A percentile compares a stretch with the other conserved stretches of the same genome.
These are phyloP conservation scores for Pseudocercospora macadamiae DNA, from an alignment of 2,329 filamentous ascomycete species.

Conservation along the genomic window DNA sequence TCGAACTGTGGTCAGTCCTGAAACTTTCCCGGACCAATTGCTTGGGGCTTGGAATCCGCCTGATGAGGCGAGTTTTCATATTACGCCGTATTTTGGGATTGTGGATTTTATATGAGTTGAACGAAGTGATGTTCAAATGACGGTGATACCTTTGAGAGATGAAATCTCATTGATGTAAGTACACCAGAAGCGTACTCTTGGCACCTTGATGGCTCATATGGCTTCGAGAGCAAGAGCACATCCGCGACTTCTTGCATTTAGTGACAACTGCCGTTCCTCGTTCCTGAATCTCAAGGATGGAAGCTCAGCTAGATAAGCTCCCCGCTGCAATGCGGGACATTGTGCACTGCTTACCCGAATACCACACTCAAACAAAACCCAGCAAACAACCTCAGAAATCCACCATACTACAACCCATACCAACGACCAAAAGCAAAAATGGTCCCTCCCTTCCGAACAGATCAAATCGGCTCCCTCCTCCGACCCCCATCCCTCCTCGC, in stretches of 20 bases:
- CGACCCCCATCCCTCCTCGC: slow-evolving; percentile 64
- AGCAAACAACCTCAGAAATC: too few relatives aligned
- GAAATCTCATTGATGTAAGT: too few relatives aligned
- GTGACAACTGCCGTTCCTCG: too few relatives aligned
- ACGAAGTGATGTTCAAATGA: background rate
- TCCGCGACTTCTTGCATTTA: too few relatives aligned
- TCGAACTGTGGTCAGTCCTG: slow-evolving; percentile 16
- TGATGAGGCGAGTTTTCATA: slow-evolving; percentile 19
- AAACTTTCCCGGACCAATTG: slow-evolving; percentile 15
- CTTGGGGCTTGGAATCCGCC: slow-evolving; percentile 21
- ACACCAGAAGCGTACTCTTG: background rate
- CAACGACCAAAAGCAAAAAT: slow-evolving; percentile 10
- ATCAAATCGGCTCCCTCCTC: slow-evolving; percentile 71
- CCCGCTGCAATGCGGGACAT: background rate
- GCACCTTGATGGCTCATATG: background rate
- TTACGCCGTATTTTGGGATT: slow-evolving; percentile 20
- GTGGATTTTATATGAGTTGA: slow-evolving; percentile 16
- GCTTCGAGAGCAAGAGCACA: background rate
- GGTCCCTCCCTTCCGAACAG: slow-evolving; percentile 65
- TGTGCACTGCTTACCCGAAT: background rate
- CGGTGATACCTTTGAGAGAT: too few relatives aligned
- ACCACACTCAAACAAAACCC: too few relatives aligned
- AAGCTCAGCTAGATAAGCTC: too few relatives aligned
- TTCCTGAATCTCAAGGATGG: too few relatives aligned
- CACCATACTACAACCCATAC: too few relatives aligned